Base-by-base conservation (phyloP, 164 flowering plant species). In the Berberis vulgaris region DNA sequence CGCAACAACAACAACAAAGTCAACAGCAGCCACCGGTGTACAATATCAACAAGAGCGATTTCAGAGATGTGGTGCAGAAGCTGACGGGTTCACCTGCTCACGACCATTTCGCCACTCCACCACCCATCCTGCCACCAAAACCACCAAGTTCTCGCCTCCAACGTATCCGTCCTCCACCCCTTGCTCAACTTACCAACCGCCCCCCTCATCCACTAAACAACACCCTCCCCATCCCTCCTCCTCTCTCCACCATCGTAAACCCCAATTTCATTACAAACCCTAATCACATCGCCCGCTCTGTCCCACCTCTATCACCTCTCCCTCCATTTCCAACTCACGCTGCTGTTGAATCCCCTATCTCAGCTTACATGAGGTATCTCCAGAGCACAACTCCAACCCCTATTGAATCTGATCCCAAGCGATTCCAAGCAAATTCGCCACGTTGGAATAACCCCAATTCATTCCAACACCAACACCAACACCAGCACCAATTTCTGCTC, bases 1-100 rank as follows among this genome's bases (percentile, higher is more conserved):
- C 26, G 26, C 26, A 26, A 26, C 26, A 26, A 26, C 26, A 26
- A 26, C 26, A 26, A 26, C 26, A 26, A 26, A 26, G 26, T 26
- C 26, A 26, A 26, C 26, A 26, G 26, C 64, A 69, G 0, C 70
- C 99, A 2, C 99, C 95, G 49, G 99, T 94, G 3, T 94, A 87
- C 73, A 94, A 86, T 57, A 86, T 94, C 73, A 89, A 83, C 79
- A 94, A 91, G 75, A 85, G 75, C 65, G 97, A 94, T 47, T 94
- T 94, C 83, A 71, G 99, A 6, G 86, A 84, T 41, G 91, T 94
- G 10, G 99, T 94, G 11, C 97, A 94, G 83, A 84, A 81, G 74
- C 96, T 94, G 52, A 94, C 99, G 6, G 96, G 99, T 43, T 82
- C 97, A 0, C 90, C 96, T 4, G 84, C 96, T 4, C 93, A 81